Base-by-base conservation (phyloP, 2,329 filamentous ascomycete genomes). In the Fusarium nygamai region DNA sequence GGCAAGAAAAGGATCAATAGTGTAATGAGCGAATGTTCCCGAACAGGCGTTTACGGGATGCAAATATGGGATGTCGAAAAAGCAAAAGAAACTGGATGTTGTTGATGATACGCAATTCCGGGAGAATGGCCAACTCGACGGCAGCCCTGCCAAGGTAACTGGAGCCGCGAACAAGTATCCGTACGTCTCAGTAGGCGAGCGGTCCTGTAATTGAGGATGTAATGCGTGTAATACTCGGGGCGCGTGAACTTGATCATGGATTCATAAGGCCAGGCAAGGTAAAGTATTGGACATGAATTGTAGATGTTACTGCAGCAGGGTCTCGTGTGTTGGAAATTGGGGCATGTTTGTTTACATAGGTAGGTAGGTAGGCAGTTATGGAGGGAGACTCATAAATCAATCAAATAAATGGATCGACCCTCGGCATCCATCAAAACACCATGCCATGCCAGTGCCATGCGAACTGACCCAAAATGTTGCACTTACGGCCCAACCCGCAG, bases 301-400 rank as follows among this genome's bases (percentile, higher is more conserved):
- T 24, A 60, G 43, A 67, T 69, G 57, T 53, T 57, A 50, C 56
- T 68, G 38, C 20, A 68, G 38, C 67, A 70, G 67, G 60, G 67
- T 60, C 38, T 61, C 48, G 51, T 36, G 64, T 57, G 29, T 58
- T 62, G 54, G 41, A 29, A 24, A 60, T 48, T 36, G 69, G 72
- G 72, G 72, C 44, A 59, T 60, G 72, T 71, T 75, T 75, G 72
- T 75, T 75, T 75, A 75, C 72, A 75, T 75, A 75, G 6, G 11
- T 24, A 47, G 67, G 67, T 27, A 48, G 68, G 63, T 44, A 58
- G 64, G 36, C 72, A 75, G 50, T 53, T 36, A 53, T 74, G 71
- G 47, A 66, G 64, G 39, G 39, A 46, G 38, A 33, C 57, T 58
- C 53, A 56, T 50, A 68, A 67, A 50, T 72, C 63, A 36, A 53